Conservation (phyloP, 2,329 filamentous ascomycete genomes). For the Orbilia oligospora region DNA sequence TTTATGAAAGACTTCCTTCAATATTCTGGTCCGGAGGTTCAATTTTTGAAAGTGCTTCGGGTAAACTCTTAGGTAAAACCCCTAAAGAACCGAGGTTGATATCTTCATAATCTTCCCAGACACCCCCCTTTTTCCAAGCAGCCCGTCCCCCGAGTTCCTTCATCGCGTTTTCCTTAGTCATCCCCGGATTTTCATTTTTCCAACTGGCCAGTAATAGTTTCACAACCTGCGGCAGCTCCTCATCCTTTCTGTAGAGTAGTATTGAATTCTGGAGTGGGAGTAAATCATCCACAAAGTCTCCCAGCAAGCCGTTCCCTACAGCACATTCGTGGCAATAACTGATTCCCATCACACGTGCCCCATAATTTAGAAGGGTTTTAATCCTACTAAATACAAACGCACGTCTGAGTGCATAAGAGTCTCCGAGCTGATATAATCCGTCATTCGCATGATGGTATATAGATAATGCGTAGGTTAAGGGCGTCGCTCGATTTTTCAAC, state of each 20-base stretch:
- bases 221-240: no score
- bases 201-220: not conserved
- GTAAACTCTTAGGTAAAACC: not conserved
- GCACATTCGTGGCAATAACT: not conserved
- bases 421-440: not conserved
- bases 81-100: not conserved
- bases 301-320: not conserved
- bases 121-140: not conserved
- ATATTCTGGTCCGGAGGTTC: not conserved
- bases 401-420: no score
- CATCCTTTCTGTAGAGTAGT: not conserved
- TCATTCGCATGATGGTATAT: no score
- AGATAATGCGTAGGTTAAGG: not conserved
- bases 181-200: not conserved
- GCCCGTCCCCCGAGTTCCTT: not conserved
- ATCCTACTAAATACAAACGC: not conserved
- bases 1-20: no score
- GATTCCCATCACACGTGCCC: not conserved
- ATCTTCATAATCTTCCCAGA: not conserved
- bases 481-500: not conserved
- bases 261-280: not conserved
- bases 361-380: not conserved
- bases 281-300: not conserved
- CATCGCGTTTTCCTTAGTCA: not conserved
- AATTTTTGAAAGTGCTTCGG: not conserved